These are phyloP conservation scores for Aquilaria sinensis DNA, from an alignment of 345 rosid species.

Conservation along the genomic window DNA sequence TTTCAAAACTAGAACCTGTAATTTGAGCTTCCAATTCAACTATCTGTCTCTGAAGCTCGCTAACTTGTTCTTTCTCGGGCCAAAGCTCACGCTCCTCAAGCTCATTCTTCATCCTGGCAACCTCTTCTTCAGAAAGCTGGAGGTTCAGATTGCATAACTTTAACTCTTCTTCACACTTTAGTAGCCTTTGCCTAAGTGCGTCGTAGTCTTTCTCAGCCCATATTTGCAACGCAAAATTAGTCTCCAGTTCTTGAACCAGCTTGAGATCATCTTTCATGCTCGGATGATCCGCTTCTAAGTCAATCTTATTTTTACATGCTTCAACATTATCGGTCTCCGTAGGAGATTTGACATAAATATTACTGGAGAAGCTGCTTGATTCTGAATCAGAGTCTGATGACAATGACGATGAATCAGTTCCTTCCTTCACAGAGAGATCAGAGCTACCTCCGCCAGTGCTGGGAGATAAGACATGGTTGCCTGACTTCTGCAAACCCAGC, in stretches of 20 bases:
- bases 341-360: conserved; percentile 29
- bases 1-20: conserved; percentile 19
- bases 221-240: conserved; percentile 18
- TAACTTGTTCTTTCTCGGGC: conserved; percentile 24
- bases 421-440: conserved; percentile 50
- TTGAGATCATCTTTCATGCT: conserved; percentile 21
- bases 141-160: conserved; percentile 35
- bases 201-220: conserved; percentile 27
- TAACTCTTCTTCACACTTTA: conserved; percentile 41
- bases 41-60: conserved; percentile 25
- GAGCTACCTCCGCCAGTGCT: conserved; percentile 46
- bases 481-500: conserved; percentile 24
- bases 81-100: conserved; percentile 32
- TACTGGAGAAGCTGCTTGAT: conserved; percentile 43
- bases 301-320: conserved; percentile 21
- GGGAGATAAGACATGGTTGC: conserved; percentile 35
- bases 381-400: conserved; percentile 79
- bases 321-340: conserved; percentile 22
- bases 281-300: conserved; percentile 25
- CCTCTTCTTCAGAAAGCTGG: conserved; percentile 53
- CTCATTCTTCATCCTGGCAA: conserved; percentile 36
- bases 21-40: conserved; percentile 30
- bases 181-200: conserved; percentile 27
- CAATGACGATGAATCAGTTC: conserved; percentile 50
- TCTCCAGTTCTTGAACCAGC: conserved; percentile 24